phyloP scores from a whole-genome alignment of 1,284 basidiomycete species.

The Pisolithus thermaeus region DNA sequence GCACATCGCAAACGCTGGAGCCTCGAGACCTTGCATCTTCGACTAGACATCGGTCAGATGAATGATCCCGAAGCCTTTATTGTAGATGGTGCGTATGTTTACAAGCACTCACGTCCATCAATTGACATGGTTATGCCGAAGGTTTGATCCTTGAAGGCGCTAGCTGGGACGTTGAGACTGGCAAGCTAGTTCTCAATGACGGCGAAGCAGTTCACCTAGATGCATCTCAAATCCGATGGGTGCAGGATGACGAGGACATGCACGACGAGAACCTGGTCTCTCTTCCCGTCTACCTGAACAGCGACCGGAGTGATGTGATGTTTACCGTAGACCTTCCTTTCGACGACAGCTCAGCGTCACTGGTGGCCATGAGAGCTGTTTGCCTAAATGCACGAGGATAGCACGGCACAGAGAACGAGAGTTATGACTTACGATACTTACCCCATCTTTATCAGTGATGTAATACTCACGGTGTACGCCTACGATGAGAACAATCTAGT shows the following conservation, averaged over 20 bases:
- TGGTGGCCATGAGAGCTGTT: conserved; percentile 76
- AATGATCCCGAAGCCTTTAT: conserved; percentile 73
- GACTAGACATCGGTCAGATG: conserved; percentile 75
- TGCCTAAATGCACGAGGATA: conserved; percentile 73
- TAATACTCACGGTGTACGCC: conserved; percentile 17
- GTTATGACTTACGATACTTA: conserved; percentile 4
- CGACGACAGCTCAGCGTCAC: conserved; percentile 53
- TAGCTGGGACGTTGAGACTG: conserved; percentile 51
- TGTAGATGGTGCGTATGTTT: conserved; percentile 65
- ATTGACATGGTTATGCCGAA: conserved; percentile 25
- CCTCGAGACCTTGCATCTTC: conserved; percentile 80
- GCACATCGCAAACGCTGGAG: conserved; percentile 89
- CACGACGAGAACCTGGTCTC: conserved; percentile 50
- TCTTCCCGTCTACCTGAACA: conserved; percentile 89
- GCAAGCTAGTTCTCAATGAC: conserved; percentile 71
- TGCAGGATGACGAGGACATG: conserved; percentile 52
- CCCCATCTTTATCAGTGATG: neutral
- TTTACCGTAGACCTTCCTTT: conserved; percentile 83
- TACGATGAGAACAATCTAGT: conserved; percentile 10
- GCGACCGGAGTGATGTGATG: conserved; percentile 82
- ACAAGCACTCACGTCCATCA: neutral
- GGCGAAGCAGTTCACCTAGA: conserved; percentile 73
- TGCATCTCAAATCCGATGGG: conserved; percentile 82
- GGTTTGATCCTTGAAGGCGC: conserved; percentile 86
- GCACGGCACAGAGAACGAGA: neutral